Evolutionary conservation across 2,329 filamentous ascomycete species (phyloP).

Genomic region (Lasiodiplodia citricola): DNA sequence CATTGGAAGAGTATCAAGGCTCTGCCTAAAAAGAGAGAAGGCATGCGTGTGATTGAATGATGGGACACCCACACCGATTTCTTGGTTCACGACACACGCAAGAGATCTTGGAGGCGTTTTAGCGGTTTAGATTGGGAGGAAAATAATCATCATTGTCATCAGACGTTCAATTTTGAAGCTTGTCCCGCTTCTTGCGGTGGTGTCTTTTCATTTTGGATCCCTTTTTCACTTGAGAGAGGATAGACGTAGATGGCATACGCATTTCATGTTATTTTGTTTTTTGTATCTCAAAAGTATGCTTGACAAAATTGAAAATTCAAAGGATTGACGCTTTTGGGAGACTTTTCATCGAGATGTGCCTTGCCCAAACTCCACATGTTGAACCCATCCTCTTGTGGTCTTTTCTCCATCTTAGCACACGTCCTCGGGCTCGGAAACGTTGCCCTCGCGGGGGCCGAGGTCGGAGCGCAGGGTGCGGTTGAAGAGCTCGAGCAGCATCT

Average conservation of each 20-base stretch:
- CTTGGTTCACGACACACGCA: conserved; percentile 10
- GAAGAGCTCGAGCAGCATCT: conserved; percentile 88
- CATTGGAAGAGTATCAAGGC: background rate
- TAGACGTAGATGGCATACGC: conserved; percentile 15
- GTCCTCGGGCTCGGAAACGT: conserved; percentile 69
- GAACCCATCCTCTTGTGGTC: background rate
- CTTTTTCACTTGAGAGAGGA: background rate
- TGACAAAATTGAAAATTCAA: background rate
- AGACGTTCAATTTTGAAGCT: background rate
- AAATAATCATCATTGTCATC: conserved; percentile 22
- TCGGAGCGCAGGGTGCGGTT: conserved; percentile 78
- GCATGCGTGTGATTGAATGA: background rate
- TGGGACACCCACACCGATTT: background rate
- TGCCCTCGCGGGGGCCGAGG: conserved; percentile 70
- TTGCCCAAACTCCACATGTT: background rate
- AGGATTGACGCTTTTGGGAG: background rate
- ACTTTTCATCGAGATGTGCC: background rate
- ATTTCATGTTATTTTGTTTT: background rate
- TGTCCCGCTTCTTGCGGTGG: conserved; percentile 3
- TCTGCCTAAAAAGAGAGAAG: background rate
- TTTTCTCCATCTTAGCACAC: conserved; percentile 60
- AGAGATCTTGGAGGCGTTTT: conserved; percentile 13
- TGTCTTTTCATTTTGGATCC: background rate
- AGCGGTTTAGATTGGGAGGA: conserved; percentile 20
- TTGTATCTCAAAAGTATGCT: conserved; percentile 1